Percentiles rank a stretch among this genome's conserved stretches.
phyloP scores from a whole-genome alignment of 2,329 filamentous ascomycete genomes.

The Chaetoscypha palmicola region DNA sequence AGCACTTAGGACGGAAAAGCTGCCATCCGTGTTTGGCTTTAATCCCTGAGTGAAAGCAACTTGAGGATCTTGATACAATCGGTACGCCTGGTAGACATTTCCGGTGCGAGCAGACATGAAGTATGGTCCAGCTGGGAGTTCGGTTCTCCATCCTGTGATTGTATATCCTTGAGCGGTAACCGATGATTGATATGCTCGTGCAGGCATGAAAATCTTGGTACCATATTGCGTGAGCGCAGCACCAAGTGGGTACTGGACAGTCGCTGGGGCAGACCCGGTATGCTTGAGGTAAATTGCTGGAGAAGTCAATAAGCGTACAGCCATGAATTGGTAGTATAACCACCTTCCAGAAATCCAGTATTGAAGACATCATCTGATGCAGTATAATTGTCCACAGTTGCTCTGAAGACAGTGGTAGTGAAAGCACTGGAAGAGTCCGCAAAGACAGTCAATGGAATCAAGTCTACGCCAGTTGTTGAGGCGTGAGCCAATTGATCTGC shows the following conservation, averaged over 20 bases:
- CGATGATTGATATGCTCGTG: slow-evolving; percentile 11
- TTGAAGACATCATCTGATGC: slow-evolving; percentile 26
- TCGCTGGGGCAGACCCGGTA: not conserved
- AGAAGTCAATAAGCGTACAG: slow-evolving; percentile 1
- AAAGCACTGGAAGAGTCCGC: slow-evolving; percentile 14
- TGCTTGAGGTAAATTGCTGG: slow-evolving; percentile 18
- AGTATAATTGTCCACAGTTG: slow-evolving; percentile 19
- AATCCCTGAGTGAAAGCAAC: slow-evolving; percentile 43
- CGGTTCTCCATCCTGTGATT: slow-evolving; percentile 12
- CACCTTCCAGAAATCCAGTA: slow-evolving; percentile 25
- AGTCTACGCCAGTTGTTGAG: slow-evolving; percentile 13
- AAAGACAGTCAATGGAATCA: slow-evolving; percentile 26
- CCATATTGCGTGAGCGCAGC: slow-evolving; percentile 15
- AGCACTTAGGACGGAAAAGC: slow-evolving; percentile 38
- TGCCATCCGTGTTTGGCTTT: slow-evolving; percentile 32
- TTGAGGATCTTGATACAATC: slow-evolving; percentile 42
- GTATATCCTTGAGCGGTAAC: not conserved
- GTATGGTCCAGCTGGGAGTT: slow-evolving; percentile 41
- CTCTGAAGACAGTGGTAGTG: slow-evolving; percentile 15
- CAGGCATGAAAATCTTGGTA: slow-evolving; percentile 20
- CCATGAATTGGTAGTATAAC: not conserved
- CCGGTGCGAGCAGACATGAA: slow-evolving; percentile 39
- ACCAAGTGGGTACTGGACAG: not conserved
- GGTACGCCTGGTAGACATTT: slow-evolving; percentile 41
- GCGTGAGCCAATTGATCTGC: slow-evolving; percentile 11